Evolutionary conservation across 768 basidiomycete genomes (phyloP), one percentile per base, ranked within the genome.

Genomic region (Lentinula raphanica): DNA sequence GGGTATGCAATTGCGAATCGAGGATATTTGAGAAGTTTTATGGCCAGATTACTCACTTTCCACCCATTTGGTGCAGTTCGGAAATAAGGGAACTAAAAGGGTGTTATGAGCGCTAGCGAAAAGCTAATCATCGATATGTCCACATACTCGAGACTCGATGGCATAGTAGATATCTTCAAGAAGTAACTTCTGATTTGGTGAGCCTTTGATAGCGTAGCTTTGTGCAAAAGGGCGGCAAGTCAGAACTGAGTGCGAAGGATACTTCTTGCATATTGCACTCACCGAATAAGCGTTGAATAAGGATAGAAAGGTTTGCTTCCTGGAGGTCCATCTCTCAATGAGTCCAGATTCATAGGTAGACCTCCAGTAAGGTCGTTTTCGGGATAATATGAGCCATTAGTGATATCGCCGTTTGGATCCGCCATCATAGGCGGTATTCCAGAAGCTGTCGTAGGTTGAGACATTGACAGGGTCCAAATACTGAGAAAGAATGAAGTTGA

Each of bases 81-180:
- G 74, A 94, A 94, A 69, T 93, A 94, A 17, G 92, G 92, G 67
- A 94, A 94, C 90, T 93, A 67, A 31, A 61, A 54, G 60, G 53
- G 61, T 25, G n/a, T n/a, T n/a, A n/a, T n/a, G n/a, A n/a, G n/a
- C n/a, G n/a, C n/a, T n/a, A n/a, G n/a, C n/a, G n/a, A n/a, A n/a
- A n/a, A n/a, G n/a, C n/a, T n/a, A n/a, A n/a, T n/a, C n/a, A n/a
- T n/a, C n/a, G n/a, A n/a, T n/a, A n/a, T 13, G 11, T 36, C 25
- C 54, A 80, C 87, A 68, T 72, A 92, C 90, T 66, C 90, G 81
- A 54, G 89, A 91, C 71, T 92, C 91, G 61, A 94, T 92, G 15
- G 91, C 91, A 72, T 92, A 93, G 70, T 94, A 94, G 55, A 94
- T 93, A 71, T 94, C 91, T 74, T 94, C 91, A 53, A 94, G 74